A percentile compares a stretch with the other conserved stretches of the same genome.
phyloP scores from a whole-genome alignment of 2,329 filamentous ascomycete genomes.

The Stagonosporopsis tanaceti region DNA sequence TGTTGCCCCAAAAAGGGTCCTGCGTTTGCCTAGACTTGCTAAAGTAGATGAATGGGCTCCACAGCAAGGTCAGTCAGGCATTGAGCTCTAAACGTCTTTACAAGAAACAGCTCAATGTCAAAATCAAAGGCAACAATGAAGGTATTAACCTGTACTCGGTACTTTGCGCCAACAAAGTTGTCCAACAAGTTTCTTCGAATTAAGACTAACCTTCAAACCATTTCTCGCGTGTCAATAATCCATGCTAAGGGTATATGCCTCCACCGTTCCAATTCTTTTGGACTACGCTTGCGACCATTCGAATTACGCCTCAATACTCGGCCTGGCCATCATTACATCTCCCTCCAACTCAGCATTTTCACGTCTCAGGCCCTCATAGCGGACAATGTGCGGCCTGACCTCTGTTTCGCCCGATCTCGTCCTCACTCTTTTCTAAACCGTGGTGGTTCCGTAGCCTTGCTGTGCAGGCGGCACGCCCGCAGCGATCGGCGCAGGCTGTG shows the following conservation, averaged over 20 bases:
- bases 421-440: constrained; percentile 5
- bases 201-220: not conserved
- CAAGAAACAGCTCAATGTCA: not conserved
- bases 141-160: not conserved
- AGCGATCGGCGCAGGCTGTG: constrained; percentile 3
- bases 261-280: not conserved
- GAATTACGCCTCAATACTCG: not conserved
- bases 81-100: not conserved
- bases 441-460: constrained; percentile 12
- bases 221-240: not conserved
- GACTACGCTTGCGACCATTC: not conserved
- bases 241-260: not conserved
- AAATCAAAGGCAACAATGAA: not conserved
- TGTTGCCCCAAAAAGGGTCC: not conserved
- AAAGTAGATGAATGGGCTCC: no score
- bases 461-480: constrained; percentile 7
- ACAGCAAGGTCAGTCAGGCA: not conserved
- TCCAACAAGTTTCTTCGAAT: not conserved
- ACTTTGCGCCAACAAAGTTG: not conserved
- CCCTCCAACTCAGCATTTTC: not conserved
- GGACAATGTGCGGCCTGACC: not conserved
- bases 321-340: not conserved
- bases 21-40: not conserved
- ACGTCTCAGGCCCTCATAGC: not conserved
- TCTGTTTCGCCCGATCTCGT: not conserved